phyloP scores from a whole-genome alignment of 345 rosid genomes.

The Gossypium stocksii region DNA sequence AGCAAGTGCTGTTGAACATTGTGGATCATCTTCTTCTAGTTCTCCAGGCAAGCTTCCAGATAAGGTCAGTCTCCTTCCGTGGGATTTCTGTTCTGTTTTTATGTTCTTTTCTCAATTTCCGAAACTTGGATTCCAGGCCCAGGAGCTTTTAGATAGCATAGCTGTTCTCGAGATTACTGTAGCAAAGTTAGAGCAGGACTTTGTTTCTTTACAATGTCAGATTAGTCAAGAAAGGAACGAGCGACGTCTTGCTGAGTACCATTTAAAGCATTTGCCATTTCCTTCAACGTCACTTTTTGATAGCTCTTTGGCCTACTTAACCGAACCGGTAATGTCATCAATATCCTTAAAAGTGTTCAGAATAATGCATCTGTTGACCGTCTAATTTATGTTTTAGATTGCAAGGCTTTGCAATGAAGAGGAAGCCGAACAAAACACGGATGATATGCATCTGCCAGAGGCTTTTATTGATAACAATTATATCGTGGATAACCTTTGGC shows the following conservation, averaged over 20 bases:
- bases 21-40: constrained; percentile 39
- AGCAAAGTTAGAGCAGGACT: constrained; percentile 78
- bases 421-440: constrained; percentile 23
- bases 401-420: constrained; percentile 23
- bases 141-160: constrained; percentile 70
- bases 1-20: constrained; percentile 60
- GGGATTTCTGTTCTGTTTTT: constrained; percentile 13
- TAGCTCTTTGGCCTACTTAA: constrained; percentile 22
- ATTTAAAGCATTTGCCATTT: constrained; percentile 39
- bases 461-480: constrained; percentile 20
- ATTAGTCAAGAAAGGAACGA: constrained; percentile 83
- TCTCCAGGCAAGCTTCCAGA: constrained; percentile 66
- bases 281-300: constrained; percentile 29
- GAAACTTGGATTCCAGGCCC: constrained; percentile 42
- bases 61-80: constrained; percentile 39
- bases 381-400: constrained; percentile 26
- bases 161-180: constrained; percentile 60
- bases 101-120: constrained; percentile 11
- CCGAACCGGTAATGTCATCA: constrained; percentile 25
- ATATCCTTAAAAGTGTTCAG: background rate
- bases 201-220: constrained; percentile 53
- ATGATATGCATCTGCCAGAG: constrained; percentile 12
- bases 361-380: background rate
- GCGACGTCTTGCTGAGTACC: constrained; percentile 62
- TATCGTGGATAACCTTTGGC: constrained; percentile 41